Percentiles rank a stretch among this genome's conserved stretches.
Conservation (phyloP, 306 rosid species). For the Glycine soja region DNA sequence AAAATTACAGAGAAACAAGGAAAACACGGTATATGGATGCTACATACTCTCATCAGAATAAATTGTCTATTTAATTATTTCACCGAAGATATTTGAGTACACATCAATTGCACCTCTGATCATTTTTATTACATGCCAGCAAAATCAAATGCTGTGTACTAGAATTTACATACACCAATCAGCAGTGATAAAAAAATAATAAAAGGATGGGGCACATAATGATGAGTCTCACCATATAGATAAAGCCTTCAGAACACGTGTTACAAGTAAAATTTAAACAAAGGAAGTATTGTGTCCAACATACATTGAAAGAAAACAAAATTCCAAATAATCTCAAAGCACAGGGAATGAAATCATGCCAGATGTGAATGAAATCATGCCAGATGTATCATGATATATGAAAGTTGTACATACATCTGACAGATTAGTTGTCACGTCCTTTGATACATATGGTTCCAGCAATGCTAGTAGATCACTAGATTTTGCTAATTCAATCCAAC, state of each 20-base stretch:
- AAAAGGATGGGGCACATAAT: not conserved
- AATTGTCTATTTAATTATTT: not conserved
- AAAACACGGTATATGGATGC: constrained; percentile 9
- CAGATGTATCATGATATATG: constrained; percentile 38
- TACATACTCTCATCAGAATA: constrained; percentile 9
- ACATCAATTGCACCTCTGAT: not conserved
- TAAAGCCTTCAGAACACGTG: not conserved
- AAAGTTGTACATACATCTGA: constrained; percentile 64
- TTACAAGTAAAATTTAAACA: constrained; percentile 4
- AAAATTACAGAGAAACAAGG: constrained; percentile 7
- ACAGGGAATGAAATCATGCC: constrained; percentile 34
- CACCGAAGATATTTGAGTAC: not conserved
- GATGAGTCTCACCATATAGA: not conserved
- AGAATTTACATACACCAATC: not conserved
- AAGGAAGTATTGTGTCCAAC: constrained; percentile 6
- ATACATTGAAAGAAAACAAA: not conserved
- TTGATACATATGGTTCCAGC: constrained; percentile 70
- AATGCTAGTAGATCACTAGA: constrained; percentile 59
- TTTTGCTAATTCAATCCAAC: constrained; percentile 78
- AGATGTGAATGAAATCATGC: constrained; percentile 36
- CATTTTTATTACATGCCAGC: not conserved
- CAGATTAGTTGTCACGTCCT: constrained; percentile 64
- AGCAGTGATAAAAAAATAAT: not conserved
- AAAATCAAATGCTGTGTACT: not conserved
- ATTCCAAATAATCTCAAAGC: constrained; percentile 22